Evolutionary conservation across 768 basidiomycete species (phyloP), one percentile per base, ranked within the genome.

Genomic region (Mycena kentingensis): DNA sequence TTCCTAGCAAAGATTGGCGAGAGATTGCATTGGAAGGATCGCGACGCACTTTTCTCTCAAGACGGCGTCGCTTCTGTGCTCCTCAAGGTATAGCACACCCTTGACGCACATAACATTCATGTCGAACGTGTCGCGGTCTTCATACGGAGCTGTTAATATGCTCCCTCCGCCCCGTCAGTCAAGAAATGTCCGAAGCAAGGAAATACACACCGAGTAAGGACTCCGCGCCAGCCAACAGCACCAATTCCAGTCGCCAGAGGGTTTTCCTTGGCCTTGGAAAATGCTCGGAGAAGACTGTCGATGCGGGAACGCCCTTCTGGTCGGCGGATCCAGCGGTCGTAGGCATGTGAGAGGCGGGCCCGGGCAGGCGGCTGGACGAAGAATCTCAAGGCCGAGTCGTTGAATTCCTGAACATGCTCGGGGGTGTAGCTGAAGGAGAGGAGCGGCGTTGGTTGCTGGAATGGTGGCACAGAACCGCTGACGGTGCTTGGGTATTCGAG

Each of bases 101-200:
- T 82, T 74, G 1, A 88, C 67, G 27, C 65, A 70, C 93, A 95
- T 95, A 22, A 88, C 84, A 61, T 95, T 93, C 63, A 95, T 67
- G 35, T 88, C 85, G 84, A 85, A 93, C 0, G 76, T 75, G 22
- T 94, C 92, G 36, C 83, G 73, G 18, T 85, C 83, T 72, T 94
- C 92, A 65, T 93, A 93, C 15, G 90, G 87, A 4, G 89, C 83
- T 46, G 81, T 85, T 67, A 94, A 68, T 61, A 95, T 85, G 67
- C 90, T 92, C 70, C 47, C 77, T 76, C 77, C 37, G 37, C 37
- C 19, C 7, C 18, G 26, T 42, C 41, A 42, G 41, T 19, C 41
- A 27, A 61, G 63, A 63, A 42, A 34, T 41, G 51, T n/a, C n/a
- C n/a, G 46, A 28, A 58, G 60, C 37, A 53, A 47, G 44, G 60